Conservation (phyloP, 441 rosid genomes). For the Pelargonium fulgidum region DNA sequence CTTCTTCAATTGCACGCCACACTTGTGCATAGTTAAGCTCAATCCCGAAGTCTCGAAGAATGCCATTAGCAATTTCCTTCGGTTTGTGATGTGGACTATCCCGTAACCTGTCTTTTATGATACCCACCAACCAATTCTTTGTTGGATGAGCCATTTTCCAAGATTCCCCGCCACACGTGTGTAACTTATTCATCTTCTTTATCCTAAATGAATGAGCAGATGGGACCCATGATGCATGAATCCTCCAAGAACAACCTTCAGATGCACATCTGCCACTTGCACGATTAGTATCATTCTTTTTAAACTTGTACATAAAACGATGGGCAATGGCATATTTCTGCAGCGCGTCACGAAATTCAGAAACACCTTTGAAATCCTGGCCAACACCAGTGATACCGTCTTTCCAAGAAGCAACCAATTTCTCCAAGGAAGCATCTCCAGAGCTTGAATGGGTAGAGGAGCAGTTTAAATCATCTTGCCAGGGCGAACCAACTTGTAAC, state of each 20-base stretch:
- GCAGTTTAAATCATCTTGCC: conserved; percentile 25
- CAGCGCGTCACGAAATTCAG: conserved; percentile 75
- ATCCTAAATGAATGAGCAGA: conserved; percentile 54
- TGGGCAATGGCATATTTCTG: conserved; percentile 82
- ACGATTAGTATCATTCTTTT: conserved; percentile 75
- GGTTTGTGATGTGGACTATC: conserved; percentile 80
- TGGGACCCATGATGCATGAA: conserved; percentile 82
- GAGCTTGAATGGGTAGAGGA: conserved; percentile 20
- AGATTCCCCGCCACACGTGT: conserved; percentile 76
- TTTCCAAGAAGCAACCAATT: conserved; percentile 66
- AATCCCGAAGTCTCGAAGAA: conserved; percentile 73
- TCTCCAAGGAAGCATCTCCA: conserved; percentile 35
- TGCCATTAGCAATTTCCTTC: conserved; percentile 57
- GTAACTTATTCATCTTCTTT: conserved; percentile 51
- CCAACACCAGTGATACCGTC: conserved; percentile 74
- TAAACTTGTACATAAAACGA: conserved; percentile 67
- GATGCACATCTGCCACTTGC: conserved; percentile 65
- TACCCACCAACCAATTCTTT: conserved; percentile 74
- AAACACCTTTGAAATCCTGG: conserved; percentile 72
- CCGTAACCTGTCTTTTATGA: conserved; percentile 69
- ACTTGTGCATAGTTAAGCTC: conserved; percentile 66
- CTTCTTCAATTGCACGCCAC: conserved; percentile 85
- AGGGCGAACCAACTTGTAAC: conserved; percentile 20
- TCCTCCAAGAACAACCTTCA: conserved; percentile 78
- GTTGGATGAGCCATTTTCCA: conserved; percentile 77